phyloP scores from a whole-genome alignment of 2,329 filamentous ascomycete genomes.

The Lomentospora prolificans region DNA sequence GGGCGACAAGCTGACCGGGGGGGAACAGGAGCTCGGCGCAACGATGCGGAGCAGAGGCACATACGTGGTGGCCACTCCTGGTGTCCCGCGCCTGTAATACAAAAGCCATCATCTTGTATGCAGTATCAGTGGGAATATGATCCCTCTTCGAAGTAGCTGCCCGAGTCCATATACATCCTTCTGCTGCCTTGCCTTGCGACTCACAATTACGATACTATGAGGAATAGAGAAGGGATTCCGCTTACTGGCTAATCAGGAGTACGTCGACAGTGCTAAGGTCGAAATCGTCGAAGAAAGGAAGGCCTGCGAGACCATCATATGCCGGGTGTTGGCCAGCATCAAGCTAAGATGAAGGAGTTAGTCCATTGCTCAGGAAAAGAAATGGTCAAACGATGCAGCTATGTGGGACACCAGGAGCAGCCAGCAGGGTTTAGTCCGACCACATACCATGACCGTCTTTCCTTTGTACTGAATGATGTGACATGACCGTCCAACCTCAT shows the following conservation, averaged over 20 bases:
- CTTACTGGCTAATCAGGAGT: constrained; percentile 98
- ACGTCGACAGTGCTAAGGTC: constrained; percentile 96
- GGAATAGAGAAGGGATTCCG: constrained; percentile 19
- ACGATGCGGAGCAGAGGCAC: background rate
- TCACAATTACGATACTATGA: constrained; percentile 11
- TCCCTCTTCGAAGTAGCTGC: background rate
- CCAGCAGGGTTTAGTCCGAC: background rate
- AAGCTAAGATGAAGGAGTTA: constrained; percentile 46
- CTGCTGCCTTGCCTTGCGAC: constrained; percentile 17
- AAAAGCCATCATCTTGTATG: background rate
- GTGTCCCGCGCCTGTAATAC: background rate
- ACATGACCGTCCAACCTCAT: constrained; percentile 93
- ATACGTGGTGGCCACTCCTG: background rate
- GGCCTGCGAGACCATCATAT: constrained; percentile 83
- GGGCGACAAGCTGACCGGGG: background rate
- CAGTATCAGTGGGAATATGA: background rate
- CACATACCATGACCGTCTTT: constrained; percentile 88
- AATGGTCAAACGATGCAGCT: too few relatives aligned
- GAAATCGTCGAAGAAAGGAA: constrained; percentile 98
- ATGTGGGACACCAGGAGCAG: background rate
- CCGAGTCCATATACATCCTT: background rate
- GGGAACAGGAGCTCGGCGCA: background rate
- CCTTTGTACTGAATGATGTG: constrained; percentile 99
- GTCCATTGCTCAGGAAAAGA: background rate
- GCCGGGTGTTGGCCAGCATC: constrained; percentile 96